phyloP scores from a whole-genome alignment of 305 asterid genomes.

The Solanum hybrid region DNA sequence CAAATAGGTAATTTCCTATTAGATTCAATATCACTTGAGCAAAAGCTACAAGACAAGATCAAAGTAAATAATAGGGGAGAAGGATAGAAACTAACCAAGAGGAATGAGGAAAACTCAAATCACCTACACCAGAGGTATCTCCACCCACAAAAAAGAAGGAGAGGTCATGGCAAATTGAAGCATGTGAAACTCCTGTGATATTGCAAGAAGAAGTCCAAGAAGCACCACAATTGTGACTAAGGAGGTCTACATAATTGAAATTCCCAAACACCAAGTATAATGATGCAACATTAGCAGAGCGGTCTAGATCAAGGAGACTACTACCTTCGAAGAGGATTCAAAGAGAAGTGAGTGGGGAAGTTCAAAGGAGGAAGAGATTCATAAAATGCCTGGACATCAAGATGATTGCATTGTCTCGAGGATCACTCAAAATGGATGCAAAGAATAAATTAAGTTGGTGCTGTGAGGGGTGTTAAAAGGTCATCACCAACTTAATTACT shows the following conservation, averaged over 20 bases:
- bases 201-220: not conserved
- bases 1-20: not conserved
- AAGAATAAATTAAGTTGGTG: not conserved
- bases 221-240: not conserved
- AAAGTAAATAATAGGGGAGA: not conserved
- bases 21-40: not conserved
- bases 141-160: not conserved
- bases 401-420: not conserved
- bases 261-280: not conserved
- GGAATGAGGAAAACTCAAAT: not conserved
- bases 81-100: not conserved
- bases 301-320: not conserved
- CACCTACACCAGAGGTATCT: not conserved
- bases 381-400: not conserved
- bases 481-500: not conserved
- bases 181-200: not conserved
- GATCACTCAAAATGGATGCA: not conserved
- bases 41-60: not conserved
- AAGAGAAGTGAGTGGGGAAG: not conserved
- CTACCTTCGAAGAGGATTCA: not conserved
- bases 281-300: not conserved
- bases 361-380: not conserved
- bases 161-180: not conserved
- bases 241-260: not conserved
- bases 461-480: not conserved